Evolutionary conservation across 768 basidiomycete genomes (phyloP).

Genomic region (Mycena leptocephala): DNA sequence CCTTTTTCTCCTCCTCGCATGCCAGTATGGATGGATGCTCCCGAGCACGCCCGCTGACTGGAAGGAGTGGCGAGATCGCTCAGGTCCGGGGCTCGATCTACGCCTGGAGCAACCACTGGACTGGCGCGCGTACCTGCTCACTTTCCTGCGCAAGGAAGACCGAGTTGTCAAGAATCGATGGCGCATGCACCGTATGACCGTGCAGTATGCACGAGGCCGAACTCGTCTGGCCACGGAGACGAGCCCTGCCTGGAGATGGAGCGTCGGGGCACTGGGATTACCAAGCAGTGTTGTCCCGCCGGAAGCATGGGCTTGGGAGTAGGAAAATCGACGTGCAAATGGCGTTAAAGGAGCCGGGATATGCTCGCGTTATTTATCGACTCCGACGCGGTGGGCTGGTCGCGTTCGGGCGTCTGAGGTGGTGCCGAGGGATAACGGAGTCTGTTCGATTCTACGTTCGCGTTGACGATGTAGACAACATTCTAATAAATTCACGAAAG

Average conservation of each 20-base stretch:
- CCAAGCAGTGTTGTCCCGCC: constrained; percentile 5
- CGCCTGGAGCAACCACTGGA: constrained; percentile 21
- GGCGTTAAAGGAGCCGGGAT: no score
- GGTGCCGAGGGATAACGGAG: no score
- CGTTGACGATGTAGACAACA: no score
- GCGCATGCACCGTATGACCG: constrained; percentile 34
- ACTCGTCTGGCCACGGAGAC: not conserved
- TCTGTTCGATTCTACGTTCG: no score
- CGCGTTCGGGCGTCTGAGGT: no score
- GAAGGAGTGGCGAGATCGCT: constrained; percentile 13
- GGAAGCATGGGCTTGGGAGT: constrained; percentile 20
- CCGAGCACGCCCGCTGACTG: constrained; percentile 28
- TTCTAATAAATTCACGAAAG: no score
- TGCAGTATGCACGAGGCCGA: constrained; percentile 33
- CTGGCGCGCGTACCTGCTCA: constrained; percentile 31
- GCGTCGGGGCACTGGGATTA: constrained; percentile 10
- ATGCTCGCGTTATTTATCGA: no score
- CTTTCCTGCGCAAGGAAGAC: constrained; percentile 33
- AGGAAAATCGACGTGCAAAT: no score
- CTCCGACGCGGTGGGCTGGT: no score
- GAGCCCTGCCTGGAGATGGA: constrained; percentile 20
- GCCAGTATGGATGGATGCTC: constrained; percentile 35
- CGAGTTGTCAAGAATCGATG: constrained; percentile 32
- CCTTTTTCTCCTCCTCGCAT: constrained; percentile 32
- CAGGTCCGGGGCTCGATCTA: constrained; percentile 15